phyloP scores from a whole-genome alignment of 208 protist species.

The Porcisia hertigi region DNA sequence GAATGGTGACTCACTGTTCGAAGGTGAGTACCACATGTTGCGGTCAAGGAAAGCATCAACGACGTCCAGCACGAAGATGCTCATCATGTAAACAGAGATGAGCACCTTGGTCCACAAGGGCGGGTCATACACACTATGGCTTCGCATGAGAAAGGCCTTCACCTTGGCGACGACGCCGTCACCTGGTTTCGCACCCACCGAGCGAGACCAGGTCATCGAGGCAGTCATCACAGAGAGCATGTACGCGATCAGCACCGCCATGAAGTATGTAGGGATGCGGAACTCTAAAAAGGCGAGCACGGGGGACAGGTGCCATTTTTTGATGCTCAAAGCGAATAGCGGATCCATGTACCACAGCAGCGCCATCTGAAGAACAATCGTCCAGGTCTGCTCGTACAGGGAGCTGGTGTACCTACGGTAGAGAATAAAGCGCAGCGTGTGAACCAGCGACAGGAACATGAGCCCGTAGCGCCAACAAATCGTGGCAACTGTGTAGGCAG shows the following conservation, averaged over 20 bases:
- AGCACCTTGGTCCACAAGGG: slow-evolving; percentile 78
- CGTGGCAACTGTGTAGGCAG: slow-evolving; percentile 53
- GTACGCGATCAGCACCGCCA: slow-evolving; percentile 65
- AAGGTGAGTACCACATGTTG: slow-evolving; percentile 20
- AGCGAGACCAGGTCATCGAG: slow-evolving; percentile 62
- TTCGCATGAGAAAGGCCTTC: slow-evolving; percentile 32
- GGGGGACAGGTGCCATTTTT: slow-evolving; percentile 29
- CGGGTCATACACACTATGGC: slow-evolving; percentile 71
- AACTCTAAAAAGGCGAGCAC: slow-evolving; percentile 81
- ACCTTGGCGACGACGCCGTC: slow-evolving; percentile 6
- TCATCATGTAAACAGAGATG: slow-evolving; percentile 42
- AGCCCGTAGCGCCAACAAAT: slow-evolving; percentile 75
- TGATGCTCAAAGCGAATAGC: slow-evolving; percentile 50
- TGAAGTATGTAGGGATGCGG: slow-evolving; percentile 76
- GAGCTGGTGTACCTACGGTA: slow-evolving; percentile 63
- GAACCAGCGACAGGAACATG: slow-evolving; percentile 58
- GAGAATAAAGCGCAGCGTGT: slow-evolving; percentile 69
- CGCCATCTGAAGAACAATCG: slow-evolving; percentile 61
- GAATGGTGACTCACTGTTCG: slow-evolving; percentile 10
- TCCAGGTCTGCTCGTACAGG: slow-evolving; percentile 79
- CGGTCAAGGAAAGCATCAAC: slow-evolving; percentile 31
- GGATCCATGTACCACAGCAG: slow-evolving; percentile 85
- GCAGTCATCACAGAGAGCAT: slow-evolving; percentile 88
- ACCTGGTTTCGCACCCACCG: not conserved
- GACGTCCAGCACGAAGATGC: slow-evolving; percentile 59